Evolutionary conservation across 495 filamentous ascomycete genomes (phyloP), one percentile per base, ranked within the genome.

Genomic region (Hypoxylon crocopeplum): DNA sequence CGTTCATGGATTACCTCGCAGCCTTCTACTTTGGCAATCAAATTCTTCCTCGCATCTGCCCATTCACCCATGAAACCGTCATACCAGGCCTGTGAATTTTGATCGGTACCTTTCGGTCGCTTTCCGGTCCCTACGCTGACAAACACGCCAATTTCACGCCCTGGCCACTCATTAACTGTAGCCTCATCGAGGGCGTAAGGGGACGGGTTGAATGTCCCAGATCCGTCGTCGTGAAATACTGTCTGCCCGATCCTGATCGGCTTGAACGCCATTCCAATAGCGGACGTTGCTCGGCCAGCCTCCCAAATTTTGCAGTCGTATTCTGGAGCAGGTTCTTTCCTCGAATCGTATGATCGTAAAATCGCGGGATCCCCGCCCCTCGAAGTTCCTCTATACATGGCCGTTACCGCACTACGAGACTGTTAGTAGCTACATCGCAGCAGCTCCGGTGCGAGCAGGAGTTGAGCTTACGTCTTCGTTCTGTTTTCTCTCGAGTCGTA

Each of bases 291-390:
- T 32, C 95, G 86, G 6, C 94, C 94, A 3, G 94, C 94, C 72
- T 98, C 84, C 94, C 94, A 98, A 46, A 98, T 91, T 11, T 83
- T 95, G 71, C 92, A 96, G 64, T 95, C 86, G 53, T 90, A 90
- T 69, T 95, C 91, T 0, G 93, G 88, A 3, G 91, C 83, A 0
- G 92, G 88, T 71, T 98, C 93, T 71, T 88, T 91, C 57, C 91
- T 84, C 19, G 95, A 97, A 61, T 96, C 93, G 67, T 98, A 98
- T 7, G 94, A 97, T 24, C 94, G 87, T 41, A 98, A 75, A 45
- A 98, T 71, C 2, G 87, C 86, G 0, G 92, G 80, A 7, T 81
- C 73, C 11, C 82, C 84, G 12, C 84, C 85, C 55, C 79, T 84
- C 10, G 76, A 75, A 0, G 88, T 90, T 19, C 91, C 92, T 73